phyloP scores from a whole-genome alignment of 352 stramenopile species.

The Plasmopara halstedii region DNA sequence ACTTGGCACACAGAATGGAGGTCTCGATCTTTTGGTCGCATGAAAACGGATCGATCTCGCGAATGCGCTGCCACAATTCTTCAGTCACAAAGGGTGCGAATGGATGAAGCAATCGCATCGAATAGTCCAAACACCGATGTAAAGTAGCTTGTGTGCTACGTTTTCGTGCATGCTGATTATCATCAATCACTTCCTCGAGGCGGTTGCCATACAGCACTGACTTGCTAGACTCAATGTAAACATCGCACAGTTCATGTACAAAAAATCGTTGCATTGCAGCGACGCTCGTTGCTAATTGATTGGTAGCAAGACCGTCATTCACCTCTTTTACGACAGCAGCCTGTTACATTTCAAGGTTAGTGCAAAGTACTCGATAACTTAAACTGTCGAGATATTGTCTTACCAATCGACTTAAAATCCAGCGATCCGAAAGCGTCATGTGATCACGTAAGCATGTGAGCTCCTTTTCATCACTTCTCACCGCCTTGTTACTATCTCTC shows the following conservation, averaged over 20 bases:
- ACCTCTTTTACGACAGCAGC: constrained; percentile 44
- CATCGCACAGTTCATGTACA: constrained; percentile 80
- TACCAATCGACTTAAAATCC: constrained; percentile 82
- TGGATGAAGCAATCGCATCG: constrained; percentile 95
- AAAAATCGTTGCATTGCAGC: constrained; percentile 75
- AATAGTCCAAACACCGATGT: constrained; percentile 92
- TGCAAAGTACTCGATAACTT: neutral
- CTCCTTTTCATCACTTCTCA: constrained; percentile 3
- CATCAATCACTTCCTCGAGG: constrained; percentile 21
- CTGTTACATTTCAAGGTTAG: constrained; percentile 17
- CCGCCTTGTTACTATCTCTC: neutral
- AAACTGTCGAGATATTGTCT: neutral
- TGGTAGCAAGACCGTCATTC: constrained; percentile 60
- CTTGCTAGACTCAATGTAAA: constrained; percentile 88
- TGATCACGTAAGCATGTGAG: constrained; percentile 22
- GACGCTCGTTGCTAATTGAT: constrained; percentile 64
- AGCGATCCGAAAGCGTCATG: constrained; percentile 67
- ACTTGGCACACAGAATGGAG: constrained; percentile 59
- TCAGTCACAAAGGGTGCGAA: constrained; percentile 99
- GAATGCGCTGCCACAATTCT: constrained; percentile 94
- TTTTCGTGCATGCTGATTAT: constrained; percentile 38
- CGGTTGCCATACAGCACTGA: constrained; percentile 71
- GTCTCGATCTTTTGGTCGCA: constrained; percentile 20
- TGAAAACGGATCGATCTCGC: constrained; percentile 33
- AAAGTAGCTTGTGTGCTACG: constrained; percentile 89